Percentiles rank a stretch among this genome's conserved stretches.
phyloP scores from a whole-genome alignment of 352 stramenopile genomes.

The Globisporangium uncinulatum region DNA sequence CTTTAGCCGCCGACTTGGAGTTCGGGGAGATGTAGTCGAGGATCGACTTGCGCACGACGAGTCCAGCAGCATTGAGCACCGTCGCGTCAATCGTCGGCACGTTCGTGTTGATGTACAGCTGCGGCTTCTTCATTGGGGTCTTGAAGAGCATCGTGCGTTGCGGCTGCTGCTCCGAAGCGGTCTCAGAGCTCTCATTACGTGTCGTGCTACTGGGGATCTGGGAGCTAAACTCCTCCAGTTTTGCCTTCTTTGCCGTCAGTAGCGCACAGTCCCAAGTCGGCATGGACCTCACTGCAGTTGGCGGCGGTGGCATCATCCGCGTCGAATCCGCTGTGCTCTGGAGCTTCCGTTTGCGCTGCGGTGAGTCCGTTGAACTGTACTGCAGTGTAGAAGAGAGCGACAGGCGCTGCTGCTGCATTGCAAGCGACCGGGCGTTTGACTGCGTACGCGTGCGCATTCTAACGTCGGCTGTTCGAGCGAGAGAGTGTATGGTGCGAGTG shows the following conservation, averaged over 20 bases:
- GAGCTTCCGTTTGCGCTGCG: slow-evolving; percentile 6
- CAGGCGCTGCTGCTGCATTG: slow-evolving; percentile 3
- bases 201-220: not conserved
- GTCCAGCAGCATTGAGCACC: too few species aligned
- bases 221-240: not conserved
- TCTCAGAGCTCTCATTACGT: not conserved
- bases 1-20: slow-evolving; percentile 10
- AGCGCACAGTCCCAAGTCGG: slow-evolving; percentile 1
- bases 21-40: slow-evolving; percentile 16
- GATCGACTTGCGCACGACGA: slow-evolving; percentile 6
- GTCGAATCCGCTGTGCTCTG: not conserved
- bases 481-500: not conserved
- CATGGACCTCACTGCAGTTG: not conserved
- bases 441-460: slow-evolving; percentile 15
- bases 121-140: slow-evolving; percentile 11
- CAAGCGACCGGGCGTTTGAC: slow-evolving; percentile 2
- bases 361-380: not conserved
- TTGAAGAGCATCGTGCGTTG: slow-evolving; percentile 4
- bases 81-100: too few species aligned
- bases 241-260: slow-evolving; percentile 5
- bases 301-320: slow-evolving; percentile 1
- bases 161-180: not conserved
- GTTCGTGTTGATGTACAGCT: slow-evolving; percentile 5
- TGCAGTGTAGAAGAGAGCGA: not conserved
- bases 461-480: too few species aligned